Percentiles rank a stretch among this genome's conserved stretches.
Conservation (phyloP, 805 yeast genomes). For the Ogataea zsoltii region DNA sequence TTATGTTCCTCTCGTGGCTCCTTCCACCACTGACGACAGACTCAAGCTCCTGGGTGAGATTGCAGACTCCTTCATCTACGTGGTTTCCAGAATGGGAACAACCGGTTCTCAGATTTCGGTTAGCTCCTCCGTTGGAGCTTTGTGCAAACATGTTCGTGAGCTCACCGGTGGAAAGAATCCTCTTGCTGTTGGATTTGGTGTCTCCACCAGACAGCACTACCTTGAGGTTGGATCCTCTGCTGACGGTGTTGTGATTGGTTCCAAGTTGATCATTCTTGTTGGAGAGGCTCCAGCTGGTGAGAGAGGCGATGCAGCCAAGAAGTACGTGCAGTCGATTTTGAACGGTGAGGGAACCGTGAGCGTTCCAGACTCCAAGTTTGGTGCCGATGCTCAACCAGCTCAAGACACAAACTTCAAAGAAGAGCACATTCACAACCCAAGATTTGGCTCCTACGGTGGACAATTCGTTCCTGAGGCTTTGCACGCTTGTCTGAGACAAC, state of each 20-base stretch:
- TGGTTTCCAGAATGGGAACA: constrained; percentile 96
- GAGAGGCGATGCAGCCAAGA: constrained; percentile 62
- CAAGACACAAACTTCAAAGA: constrained; percentile 47
- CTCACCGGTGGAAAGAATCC: constrained; percentile 75
- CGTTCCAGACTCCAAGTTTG: constrained; percentile 26
- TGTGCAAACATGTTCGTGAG: constrained; percentile 74
- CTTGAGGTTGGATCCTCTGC: constrained; percentile 73
- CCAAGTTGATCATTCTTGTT: constrained; percentile 72
- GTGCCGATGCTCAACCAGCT: constrained; percentile 18
- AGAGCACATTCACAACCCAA: constrained; percentile 65
- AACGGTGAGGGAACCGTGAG: constrained; percentile 49
- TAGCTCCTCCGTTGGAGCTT: constrained; percentile 58
- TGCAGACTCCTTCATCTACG: constrained; percentile 95
- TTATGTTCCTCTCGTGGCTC: constrained; percentile 93
- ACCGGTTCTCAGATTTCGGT: constrained; percentile 84
- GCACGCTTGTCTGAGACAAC: constrained; percentile 85
- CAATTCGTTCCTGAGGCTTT: constrained; percentile 98
- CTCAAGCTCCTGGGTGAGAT: constrained; percentile 73
- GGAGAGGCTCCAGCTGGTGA: constrained; percentile 62
- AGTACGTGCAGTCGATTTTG: constrained; percentile 68
- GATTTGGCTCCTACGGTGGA: constrained; percentile 96
- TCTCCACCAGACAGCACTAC: constrained; percentile 90
- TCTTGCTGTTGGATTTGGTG: constrained; percentile 96
- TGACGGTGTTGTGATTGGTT: constrained; percentile 96
- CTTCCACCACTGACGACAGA: constrained; percentile 92